Percentiles rank a stretch among this genome's conserved stretches.
Evolutionary conservation across 306 rosid species (phyloP).

Genomic region (Dryas drummondii): DNA sequence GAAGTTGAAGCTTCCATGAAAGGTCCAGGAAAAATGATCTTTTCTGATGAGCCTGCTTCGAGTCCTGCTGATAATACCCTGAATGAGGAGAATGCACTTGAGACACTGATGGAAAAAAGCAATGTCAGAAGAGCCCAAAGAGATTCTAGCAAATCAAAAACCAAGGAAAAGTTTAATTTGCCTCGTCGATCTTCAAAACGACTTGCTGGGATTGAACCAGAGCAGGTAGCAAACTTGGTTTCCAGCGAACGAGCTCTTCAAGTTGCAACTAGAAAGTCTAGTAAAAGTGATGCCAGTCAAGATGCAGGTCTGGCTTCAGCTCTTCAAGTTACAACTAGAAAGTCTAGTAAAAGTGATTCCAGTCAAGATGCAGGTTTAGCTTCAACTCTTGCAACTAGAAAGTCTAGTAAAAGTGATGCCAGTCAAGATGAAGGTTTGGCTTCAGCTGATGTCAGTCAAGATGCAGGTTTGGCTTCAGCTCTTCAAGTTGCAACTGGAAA

Average conservation of each 20-base stretch:
- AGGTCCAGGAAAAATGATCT: slow-evolving; percentile 9
- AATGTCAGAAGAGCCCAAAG: slow-evolving; percentile 11
- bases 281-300: slow-evolving; percentile 35
- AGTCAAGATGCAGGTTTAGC: slow-evolving; percentile 34
- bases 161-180: slow-evolving; percentile 39
- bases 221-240: slow-evolving; percentile 33
- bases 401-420: slow-evolving; percentile 33
- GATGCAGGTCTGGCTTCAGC: slow-evolving; percentile 31
- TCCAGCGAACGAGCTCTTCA: slow-evolving; percentile 37
- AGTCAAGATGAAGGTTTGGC: slow-evolving; percentile 34
- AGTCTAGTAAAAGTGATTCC: slow-evolving; percentile 32
- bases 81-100: slow-evolving; percentile 31
- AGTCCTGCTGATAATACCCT: slow-evolving; percentile 30
- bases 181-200: slow-evolving; percentile 62
- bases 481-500: slow-evolving; percentile 42
- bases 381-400: slow-evolving; percentile 38
- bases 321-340: slow-evolving; percentile 41
- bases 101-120: slow-evolving; percentile 18
- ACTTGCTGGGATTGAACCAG: slow-evolving; percentile 68
- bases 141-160: slow-evolving; percentile 34
- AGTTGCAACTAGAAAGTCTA: slow-evolving; percentile 38
- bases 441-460: slow-evolving; percentile 33
- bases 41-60: slow-evolving; percentile 29
- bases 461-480: slow-evolving; percentile 30
- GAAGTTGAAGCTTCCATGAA: slow-evolving; percentile 16